Percentiles rank a stretch among this genome's conserved stretches.
These are phyloP conservation scores for Leersia perrieri DNA, from an alignment of 176 grass and related monocot species.

Conservation along the genomic window DNA sequence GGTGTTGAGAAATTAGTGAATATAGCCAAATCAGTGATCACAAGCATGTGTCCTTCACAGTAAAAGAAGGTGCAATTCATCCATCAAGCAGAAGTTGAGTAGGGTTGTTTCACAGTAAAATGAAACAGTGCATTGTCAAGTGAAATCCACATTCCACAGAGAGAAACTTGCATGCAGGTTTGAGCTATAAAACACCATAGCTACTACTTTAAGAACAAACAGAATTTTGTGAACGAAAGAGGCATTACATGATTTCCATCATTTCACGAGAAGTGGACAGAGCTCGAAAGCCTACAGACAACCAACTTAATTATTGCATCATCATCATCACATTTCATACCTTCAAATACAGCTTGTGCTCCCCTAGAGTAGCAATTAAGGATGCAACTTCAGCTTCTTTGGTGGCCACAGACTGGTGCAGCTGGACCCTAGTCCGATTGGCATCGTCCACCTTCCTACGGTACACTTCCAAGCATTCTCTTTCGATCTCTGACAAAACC, in stretches of 20 bases:
- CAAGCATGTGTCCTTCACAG: neutral
- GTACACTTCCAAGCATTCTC: slow-evolving; percentile 80
- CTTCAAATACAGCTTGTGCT: slow-evolving; percentile 64
- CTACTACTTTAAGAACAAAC: slow-evolving; percentile 20
- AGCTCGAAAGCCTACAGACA: slow-evolving; percentile 6
- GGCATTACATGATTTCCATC: slow-evolving; percentile 22
- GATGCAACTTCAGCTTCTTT: slow-evolving; percentile 91
- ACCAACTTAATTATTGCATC: slow-evolving; percentile 36
- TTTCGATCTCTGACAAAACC: slow-evolving; percentile 69
- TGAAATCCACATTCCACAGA: neutral
- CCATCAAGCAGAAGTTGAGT: neutral
- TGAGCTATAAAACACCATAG: slow-evolving; percentile 11
- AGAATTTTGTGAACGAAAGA: slow-evolving; percentile 6
- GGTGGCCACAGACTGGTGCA: slow-evolving; percentile 79
- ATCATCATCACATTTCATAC: slow-evolving; percentile 44
- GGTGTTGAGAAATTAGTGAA: slow-evolving; percentile 9
- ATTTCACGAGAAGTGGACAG: slow-evolving; percentile 9
- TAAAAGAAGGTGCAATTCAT: slow-evolving; percentile 11
- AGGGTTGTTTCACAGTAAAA: neutral
- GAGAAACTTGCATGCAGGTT: neutral
- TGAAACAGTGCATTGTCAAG: neutral
- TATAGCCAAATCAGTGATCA: neutral
- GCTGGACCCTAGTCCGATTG: slow-evolving; percentile 69
- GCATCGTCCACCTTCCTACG: slow-evolving; percentile 85
- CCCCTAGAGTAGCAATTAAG: slow-evolving; percentile 73